Conservation (phyloP, 257 asterid species). For the Capsicum baccatum region DNA sequence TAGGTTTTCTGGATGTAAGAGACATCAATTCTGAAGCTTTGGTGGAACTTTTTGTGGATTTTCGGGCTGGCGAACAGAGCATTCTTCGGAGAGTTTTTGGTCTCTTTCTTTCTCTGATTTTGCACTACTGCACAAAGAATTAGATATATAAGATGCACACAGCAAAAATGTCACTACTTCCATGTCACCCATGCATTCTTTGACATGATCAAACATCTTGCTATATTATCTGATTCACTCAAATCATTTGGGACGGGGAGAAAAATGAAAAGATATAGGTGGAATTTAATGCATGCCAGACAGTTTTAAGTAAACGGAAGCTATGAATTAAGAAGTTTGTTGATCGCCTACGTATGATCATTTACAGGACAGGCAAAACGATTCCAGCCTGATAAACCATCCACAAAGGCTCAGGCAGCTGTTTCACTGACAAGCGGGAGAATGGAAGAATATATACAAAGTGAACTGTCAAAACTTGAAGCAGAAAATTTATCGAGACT, state of each 20-base stretch:
- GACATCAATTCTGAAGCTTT: constrained; percentile 64
- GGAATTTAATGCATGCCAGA: background rate
- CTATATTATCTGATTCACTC: background rate
- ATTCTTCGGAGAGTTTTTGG: constrained; percentile 84
- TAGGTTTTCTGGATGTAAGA: constrained; percentile 86
- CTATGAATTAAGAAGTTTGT: background rate
- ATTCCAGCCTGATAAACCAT: constrained; percentile 84
- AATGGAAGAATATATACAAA: constrained; percentile 52
- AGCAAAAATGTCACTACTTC: background rate
- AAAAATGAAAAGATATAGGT: background rate
- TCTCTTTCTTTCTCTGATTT: constrained; percentile 41
- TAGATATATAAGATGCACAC: background rate
- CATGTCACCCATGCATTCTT: background rate
- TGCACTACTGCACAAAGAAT: background rate
- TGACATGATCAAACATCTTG: background rate
- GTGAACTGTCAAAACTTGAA: constrained; percentile 65
- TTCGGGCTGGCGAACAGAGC: constrained; percentile 72
- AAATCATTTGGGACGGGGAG: background rate
- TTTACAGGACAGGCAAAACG: constrained; percentile 84
- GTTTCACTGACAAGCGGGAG: constrained; percentile 83
- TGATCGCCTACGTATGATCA: constrained; percentile 15
- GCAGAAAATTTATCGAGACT: constrained; percentile 58
- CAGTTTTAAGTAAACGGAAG: background rate
- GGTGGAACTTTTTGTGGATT: constrained; percentile 64
- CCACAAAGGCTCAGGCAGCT: constrained; percentile 90